Percentiles rank a stretch among this genome's conserved stretches.
Conservation (phyloP, 2,329 filamentous ascomycete genomes). For the Cytospora piceae region DNA sequence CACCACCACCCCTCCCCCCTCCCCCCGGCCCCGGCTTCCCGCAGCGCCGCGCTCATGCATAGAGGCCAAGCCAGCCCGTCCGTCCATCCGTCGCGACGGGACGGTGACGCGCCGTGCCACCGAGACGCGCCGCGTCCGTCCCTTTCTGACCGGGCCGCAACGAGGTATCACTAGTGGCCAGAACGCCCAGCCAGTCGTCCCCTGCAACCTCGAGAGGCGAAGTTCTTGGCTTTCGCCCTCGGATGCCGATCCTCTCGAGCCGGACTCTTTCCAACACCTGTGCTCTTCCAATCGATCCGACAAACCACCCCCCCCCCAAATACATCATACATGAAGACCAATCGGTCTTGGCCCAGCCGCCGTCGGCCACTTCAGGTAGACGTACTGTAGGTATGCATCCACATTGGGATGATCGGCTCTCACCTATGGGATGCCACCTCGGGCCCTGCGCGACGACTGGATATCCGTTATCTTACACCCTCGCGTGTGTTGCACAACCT, state of each 20-base stretch:
- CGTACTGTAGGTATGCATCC: neutral
- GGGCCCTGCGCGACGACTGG: neutral
- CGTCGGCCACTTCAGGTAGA: neutral
- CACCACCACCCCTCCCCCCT: neutral
- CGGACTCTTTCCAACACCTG: slow-evolving; percentile 20
- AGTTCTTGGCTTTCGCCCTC: slow-evolving; percentile 7
- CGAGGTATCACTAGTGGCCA: neutral
- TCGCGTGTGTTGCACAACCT: neutral
- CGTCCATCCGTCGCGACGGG: slow-evolving; percentile 8
- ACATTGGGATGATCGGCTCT: neutral
- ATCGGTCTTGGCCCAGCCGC: slow-evolving; percentile 7
- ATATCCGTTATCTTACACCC: neutral
- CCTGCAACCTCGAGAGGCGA: slow-evolving; percentile 8
- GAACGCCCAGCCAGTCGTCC: neutral
- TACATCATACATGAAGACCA: slow-evolving; percentile 4
- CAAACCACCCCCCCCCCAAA: neutral
- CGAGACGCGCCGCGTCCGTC: slow-evolving; percentile 16
- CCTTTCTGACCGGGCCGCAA: slow-evolving; percentile 4
- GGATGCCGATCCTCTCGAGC: slow-evolving; percentile 12
- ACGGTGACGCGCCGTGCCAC: slow-evolving; percentile 16
- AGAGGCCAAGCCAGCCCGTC: neutral
- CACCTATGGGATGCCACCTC: neutral
- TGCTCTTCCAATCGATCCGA: slow-evolving; percentile 25
- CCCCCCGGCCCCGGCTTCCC: neutral
- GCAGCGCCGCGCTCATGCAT: slow-evolving; percentile 16